phyloP scores from a whole-genome alignment of 1,139 yeast species.

The Candida sanyaensis region DNA sequence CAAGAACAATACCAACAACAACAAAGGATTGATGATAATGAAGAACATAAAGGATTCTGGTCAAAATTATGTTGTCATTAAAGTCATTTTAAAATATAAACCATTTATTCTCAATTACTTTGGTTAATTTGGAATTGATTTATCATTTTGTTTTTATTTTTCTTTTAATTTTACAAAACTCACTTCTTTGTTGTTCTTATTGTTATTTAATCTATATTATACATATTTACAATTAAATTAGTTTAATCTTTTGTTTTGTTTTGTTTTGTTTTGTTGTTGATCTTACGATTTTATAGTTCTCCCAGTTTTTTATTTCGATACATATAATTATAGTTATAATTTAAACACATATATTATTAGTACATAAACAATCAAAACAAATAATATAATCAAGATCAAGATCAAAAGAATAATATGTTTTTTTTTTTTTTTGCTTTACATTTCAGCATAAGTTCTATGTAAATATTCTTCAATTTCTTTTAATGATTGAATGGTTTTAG shows the following conservation, averaged over 20 bases:
- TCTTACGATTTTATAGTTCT: neutral
- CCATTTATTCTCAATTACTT: neutral
- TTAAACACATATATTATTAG: neutral
- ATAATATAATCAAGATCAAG: neutral
- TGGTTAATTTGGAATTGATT: neutral
- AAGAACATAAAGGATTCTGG: slow-evolving; percentile 47
- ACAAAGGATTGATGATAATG: slow-evolving; percentile 33
- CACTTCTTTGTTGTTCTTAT: neutral
- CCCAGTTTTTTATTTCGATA: slow-evolving; percentile 1
- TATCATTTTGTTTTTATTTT: neutral
- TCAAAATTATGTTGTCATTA: slow-evolving; percentile 48
- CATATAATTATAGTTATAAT: slow-evolving; percentile 2
- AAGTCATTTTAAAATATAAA: neutral
- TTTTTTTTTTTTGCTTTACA: slow-evolving; percentile 20
- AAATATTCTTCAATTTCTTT: slow-evolving; percentile 42
- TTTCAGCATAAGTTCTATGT: slow-evolving; percentile 45
- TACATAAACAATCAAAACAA: neutral
- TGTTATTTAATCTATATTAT: neutral
- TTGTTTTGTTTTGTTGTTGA: neutral
- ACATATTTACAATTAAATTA: neutral
- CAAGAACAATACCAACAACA: slow-evolving; percentile 42
- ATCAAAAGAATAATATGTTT: too few species aligned
- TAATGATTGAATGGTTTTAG: slow-evolving; percentile 33
- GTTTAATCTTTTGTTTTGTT: neutral
- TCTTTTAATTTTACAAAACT: neutral